Conservation (phyloP, 164 flowering plant species). For the Berberis vulgaris region DNA sequence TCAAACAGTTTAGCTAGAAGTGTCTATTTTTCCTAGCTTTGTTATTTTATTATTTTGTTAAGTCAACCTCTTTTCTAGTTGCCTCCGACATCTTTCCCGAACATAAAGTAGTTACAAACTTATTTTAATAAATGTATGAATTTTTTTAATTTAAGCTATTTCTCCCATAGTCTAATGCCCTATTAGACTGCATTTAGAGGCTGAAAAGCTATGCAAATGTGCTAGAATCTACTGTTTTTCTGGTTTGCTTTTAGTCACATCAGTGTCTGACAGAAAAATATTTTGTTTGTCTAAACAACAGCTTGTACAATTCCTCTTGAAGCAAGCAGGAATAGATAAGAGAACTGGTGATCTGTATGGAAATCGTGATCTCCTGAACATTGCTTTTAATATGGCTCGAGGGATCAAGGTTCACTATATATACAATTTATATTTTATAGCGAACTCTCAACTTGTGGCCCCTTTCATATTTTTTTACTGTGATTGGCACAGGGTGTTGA, state of each 20-base stretch:
- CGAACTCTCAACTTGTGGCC: background rate
- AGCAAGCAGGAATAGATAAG: conserved; percentile 95
- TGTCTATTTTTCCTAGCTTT: no score
- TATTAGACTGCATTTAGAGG: conserved; percentile 1
- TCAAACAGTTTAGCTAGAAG: background rate
- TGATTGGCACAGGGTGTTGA: conserved; percentile 67
- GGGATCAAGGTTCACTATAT: conserved; percentile 73
- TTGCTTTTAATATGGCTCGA: conserved; percentile 98
- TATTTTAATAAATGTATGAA: background rate
- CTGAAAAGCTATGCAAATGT: conserved; percentile 6
- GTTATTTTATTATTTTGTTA: no score
- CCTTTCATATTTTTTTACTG: conserved; percentile 3
- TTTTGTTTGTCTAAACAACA: conserved; percentile 24
- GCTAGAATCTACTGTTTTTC: background rate
- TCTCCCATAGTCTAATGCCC: background rate
- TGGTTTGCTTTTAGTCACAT: background rate
- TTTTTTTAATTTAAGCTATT: background rate
- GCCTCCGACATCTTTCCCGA: no score
- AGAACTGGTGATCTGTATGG: conserved; percentile 93
- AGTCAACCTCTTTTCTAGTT: no score
- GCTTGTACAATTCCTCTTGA: conserved; percentile 92
- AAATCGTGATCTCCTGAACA: conserved; percentile 80
- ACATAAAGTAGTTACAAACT: no score
- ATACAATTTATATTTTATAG: background rate
- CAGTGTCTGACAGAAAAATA: conserved; percentile 4